Evolutionary conservation across 2,329 filamentous ascomycete species (phyloP).

Genomic region (Aspergillus novofumigatus): DNA sequence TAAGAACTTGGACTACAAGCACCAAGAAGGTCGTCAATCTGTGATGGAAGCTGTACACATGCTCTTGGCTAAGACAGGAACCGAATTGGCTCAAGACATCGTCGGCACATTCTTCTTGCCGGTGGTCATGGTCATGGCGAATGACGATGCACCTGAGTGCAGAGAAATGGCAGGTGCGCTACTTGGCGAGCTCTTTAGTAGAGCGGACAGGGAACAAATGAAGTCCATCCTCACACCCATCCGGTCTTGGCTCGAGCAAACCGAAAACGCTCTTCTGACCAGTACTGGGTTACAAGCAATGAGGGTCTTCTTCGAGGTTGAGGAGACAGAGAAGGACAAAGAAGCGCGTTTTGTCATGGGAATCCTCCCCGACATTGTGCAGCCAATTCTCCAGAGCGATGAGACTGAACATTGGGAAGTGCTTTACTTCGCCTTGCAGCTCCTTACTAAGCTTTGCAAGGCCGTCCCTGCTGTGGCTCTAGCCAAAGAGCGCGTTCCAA

Average conservation of each 20-base stretch:
- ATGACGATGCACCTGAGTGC: conserved; percentile 84
- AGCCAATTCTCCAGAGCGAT: conserved; percentile 45
- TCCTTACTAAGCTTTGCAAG: conserved; percentile 64
- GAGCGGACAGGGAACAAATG: conserved; percentile 68
- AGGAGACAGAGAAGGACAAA: conserved; percentile 60
- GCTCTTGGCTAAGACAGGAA: conserved; percentile 77
- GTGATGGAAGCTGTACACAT: conserved; percentile 89
- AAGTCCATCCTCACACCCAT: conserved; percentile 68
- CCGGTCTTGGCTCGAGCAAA: conserved; percentile 70
- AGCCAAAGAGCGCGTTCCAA: conserved; percentile 52
- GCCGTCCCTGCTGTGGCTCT: conserved; percentile 63
- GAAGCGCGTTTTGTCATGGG: conserved; percentile 60
- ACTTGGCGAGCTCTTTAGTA: conserved; percentile 74
- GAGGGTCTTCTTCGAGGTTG: conserved; percentile 73
- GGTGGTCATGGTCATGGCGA: conserved; percentile 76
- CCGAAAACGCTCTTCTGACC: conserved; percentile 66
- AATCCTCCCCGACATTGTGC: conserved; percentile 54
- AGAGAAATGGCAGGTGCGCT: conserved; percentile 75
- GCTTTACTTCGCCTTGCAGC: conserved; percentile 67
- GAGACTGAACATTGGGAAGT: conserved; percentile 62
- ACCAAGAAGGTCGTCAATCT: conserved; percentile 82
- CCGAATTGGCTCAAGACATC: conserved; percentile 78
- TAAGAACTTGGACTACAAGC: conserved; percentile 85
- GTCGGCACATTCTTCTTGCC: conserved; percentile 79
- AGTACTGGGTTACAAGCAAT: conserved; percentile 76